Percentiles rank a stretch among this genome's conserved stretches.
These are phyloP conservation scores for Fusarium sarcochroum DNA, from an alignment of 2,329 filamentous ascomycete genomes.

Conservation along the genomic window DNA sequence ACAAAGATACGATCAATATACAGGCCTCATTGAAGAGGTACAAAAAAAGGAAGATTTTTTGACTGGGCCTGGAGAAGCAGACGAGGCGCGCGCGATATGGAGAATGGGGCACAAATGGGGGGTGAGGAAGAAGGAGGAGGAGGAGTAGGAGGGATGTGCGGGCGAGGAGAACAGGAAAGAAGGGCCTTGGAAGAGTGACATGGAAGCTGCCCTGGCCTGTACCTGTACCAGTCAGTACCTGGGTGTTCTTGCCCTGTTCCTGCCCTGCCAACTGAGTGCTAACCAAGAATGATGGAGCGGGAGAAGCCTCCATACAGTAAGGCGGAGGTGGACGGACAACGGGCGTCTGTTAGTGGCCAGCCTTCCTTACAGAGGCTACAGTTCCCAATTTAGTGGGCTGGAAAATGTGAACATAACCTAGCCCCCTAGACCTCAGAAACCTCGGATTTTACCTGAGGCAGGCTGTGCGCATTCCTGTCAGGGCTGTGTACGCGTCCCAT, in stretches of 20 bases:
- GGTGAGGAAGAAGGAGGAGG: slow-evolving; percentile 44
- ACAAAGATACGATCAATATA: slow-evolving; percentile 55
- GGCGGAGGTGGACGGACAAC: neutral
- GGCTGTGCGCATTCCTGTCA: slow-evolving; percentile 36
- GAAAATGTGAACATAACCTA: slow-evolving; percentile 7
- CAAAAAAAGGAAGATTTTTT: slow-evolving; percentile 44
- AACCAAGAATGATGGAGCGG: slow-evolving; percentile 20
- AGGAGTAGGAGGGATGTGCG: slow-evolving; percentile 42
- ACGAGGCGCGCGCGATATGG: slow-evolving; percentile 46
- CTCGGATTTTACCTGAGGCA: slow-evolving; percentile 12
- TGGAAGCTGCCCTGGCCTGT: slow-evolving; percentile 23
- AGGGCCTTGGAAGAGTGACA: slow-evolving; percentile 24
- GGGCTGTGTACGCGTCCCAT: slow-evolving; percentile 37
- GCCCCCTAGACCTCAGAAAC: slow-evolving; percentile 4
- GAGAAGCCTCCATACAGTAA: slow-evolving; percentile 15
- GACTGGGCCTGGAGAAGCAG: slow-evolving; percentile 49
- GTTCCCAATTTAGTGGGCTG: slow-evolving; percentile 15
- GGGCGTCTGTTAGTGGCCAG: slow-evolving; percentile 9
- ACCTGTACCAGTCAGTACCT: slow-evolving; percentile 8
- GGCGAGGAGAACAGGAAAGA: slow-evolving; percentile 38
- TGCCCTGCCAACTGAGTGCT: slow-evolving; percentile 16
- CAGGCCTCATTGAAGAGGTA: slow-evolving; percentile 54
- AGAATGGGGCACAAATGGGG: slow-evolving; percentile 41
- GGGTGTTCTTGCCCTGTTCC: neutral
- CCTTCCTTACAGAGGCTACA: slow-evolving; percentile 4